phyloP scores from a whole-genome alignment of 306 rosid species.

The Herpetospermum pedunculosum region DNA sequence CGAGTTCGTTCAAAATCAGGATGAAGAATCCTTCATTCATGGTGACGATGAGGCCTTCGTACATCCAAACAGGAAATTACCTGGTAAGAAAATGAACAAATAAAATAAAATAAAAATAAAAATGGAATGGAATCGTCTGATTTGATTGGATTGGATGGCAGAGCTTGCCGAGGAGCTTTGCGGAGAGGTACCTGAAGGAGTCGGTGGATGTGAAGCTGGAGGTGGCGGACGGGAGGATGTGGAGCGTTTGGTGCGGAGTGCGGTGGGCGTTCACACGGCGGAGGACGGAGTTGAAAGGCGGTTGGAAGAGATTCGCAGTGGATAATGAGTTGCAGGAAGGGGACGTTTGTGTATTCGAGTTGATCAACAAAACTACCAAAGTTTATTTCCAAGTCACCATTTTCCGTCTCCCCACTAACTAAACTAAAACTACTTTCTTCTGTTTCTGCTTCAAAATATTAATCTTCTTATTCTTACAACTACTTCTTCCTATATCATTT shows the following conservation, averaged over 20 bases:
- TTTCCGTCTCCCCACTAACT: no score
- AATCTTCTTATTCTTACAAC: no score
- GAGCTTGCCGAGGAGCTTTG: neutral
- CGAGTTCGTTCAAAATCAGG: neutral
- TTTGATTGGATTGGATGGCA: neutral
- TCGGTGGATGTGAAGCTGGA: neutral
- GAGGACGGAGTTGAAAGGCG: neutral
- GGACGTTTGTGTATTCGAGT: neutral
- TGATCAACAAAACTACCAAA: neutral
- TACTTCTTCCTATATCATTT: no score
- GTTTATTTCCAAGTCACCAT: neutral
- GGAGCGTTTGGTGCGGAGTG: neutral
- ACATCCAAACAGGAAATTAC: neutral
- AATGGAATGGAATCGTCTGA: neutral
- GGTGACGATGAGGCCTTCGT: conserved; percentile 4
- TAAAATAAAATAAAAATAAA: neutral
- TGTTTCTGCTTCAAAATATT: no score
- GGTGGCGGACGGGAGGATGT: neutral
- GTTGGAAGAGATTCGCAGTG: neutral
- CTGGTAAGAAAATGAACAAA: neutral
- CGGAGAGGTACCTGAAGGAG: neutral
- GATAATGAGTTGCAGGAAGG: neutral
- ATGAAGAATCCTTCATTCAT: neutral
- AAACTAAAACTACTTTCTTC: no score
- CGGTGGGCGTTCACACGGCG: neutral